These are phyloP conservation scores for Pulveroboletus ravenelii DNA, from an alignment of 768 basidiomycete species.

Conservation along the genomic window DNA sequence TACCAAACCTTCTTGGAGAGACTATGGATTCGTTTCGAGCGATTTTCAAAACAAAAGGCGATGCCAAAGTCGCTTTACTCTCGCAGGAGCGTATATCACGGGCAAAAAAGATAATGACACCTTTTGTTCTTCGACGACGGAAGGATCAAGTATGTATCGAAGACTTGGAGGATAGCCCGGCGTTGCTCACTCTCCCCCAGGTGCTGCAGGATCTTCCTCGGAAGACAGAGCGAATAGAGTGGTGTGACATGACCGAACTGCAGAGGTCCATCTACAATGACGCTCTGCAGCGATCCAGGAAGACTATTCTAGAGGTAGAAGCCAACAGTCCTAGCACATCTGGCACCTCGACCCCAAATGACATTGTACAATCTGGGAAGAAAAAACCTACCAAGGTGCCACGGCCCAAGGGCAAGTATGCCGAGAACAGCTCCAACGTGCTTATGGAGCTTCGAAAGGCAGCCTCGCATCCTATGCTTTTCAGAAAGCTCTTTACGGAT, in stretches of 20 bases:
- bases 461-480: conserved; percentile 93
- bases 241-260: conserved; percentile 86
- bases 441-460: conserved; percentile 98
- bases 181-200: conserved; percentile 33
- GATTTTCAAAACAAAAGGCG: conserved; percentile 97
- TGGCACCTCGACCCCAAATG: conserved; percentile 29
- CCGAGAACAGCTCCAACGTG: conserved; percentile 86
- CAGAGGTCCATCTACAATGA: conserved; percentile 85
- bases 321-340: conserved; percentile 24
- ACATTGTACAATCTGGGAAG: conserved; percentile 24
- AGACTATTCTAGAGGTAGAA: conserved; percentile 59
- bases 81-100: conserved; percentile 90
- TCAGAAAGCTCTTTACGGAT: conserved; percentile 81
- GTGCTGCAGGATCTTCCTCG: conserved; percentile 90
- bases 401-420: conserved; percentile 63
- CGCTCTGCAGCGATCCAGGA: conserved; percentile 77
- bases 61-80: conserved; percentile 80
- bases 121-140: conserved; percentile 93
- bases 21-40: conserved; percentile 77
- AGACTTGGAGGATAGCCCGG: neutral
- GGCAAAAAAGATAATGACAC: conserved; percentile 99
- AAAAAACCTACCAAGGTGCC: conserved; percentile 30
- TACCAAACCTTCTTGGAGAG: conserved; percentile 82
- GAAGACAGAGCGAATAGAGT: conserved; percentile 90
- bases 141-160: conserved; percentile 76